A percentile compares a stretch with the other conserved stretches of the same genome.
Conservation (phyloP, 441 rosid genomes). For the Sinapis alba region DNA sequence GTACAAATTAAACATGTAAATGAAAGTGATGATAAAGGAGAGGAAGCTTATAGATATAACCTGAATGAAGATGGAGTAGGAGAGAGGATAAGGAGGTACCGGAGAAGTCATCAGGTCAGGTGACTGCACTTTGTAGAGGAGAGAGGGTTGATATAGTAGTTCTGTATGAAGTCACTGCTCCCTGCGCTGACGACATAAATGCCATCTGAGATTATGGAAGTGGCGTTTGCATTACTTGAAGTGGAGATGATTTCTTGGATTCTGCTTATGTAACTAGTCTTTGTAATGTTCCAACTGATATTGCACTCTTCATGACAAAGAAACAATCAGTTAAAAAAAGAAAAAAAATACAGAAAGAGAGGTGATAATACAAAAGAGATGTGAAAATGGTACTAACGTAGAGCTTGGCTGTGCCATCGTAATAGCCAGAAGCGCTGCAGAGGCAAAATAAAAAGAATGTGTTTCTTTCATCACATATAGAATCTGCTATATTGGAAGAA, state of each 20-base stretch:
- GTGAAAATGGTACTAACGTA: slow-evolving; percentile 46
- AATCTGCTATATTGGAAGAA: slow-evolving; percentile 1
- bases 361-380: not conserved
- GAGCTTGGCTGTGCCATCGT: slow-evolving; percentile 60
- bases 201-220: slow-evolving; percentile 54
- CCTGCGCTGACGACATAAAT: slow-evolving; percentile 60
- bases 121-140: slow-evolving; percentile 65
- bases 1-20: too few relatives aligned
- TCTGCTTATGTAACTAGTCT: slow-evolving; percentile 47
- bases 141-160: slow-evolving; percentile 69
- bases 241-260: slow-evolving; percentile 43
- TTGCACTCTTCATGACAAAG: slow-evolving; percentile 46
- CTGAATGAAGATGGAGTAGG: slow-evolving; percentile 69
- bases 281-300: slow-evolving; percentile 58
- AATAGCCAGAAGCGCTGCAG: slow-evolving; percentile 65
- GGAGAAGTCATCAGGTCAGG: slow-evolving; percentile 83
- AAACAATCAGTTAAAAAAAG: not conserved
- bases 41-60: slow-evolving; percentile 2
- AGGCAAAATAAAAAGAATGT: slow-evolving; percentile 12
- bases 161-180: slow-evolving; percentile 73
- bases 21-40: not conserved
- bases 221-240: slow-evolving; percentile 44
- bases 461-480: not conserved
- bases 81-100: slow-evolving; percentile 62
- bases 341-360: not conserved